Evolutionary conservation across 768 basidiomycete species (phyloP), one percentile per base, ranked within the genome.

Genomic region (Termitomyces heimii): DNA sequence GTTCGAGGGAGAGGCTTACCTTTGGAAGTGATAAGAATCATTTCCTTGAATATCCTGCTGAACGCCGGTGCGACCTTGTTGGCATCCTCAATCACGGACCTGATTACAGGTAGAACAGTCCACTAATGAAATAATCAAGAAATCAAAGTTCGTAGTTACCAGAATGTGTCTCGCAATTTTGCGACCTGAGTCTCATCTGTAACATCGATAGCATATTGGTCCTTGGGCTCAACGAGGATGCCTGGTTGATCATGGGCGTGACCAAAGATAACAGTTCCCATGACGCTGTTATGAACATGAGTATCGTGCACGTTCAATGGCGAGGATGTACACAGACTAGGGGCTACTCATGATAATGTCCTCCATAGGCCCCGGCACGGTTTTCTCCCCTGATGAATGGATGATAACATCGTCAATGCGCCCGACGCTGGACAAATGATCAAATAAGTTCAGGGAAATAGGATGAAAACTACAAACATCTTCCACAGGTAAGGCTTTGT

Each of bases 181-280:
- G 69, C 62, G 0, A 73, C 12, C 24, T 65, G 62, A 1, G 12
- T 37, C n/a, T 57, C 28, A 42, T 64, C 59, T 3, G 24, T 31
- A 16, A 62, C 53, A 32, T 75, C 65, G 32, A 72, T 65, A 5
- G 64, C 55, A 13, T 62, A 20, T 5, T 34, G 46, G 4, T 60
- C 56, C 8, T 46, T 51, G 1, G 66, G 60, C 44, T 71, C 70
- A 8, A 71, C 61, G 0, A 69, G 57, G 55, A 68, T 48, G 24
- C 72, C 66, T 43, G 63, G 34, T 39, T 68, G 49, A 67, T 69
- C 47, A 10, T 64, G 71, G 24, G 64, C 68, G 3, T 68, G 65
- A 35, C 75, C 76, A 53, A 79, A 79, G 55, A 79, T 71, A n/a
- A 75, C 61, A 4, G 67, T 64, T 4, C 68, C 71, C 3, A 40